Evolutionary conservation across 164 flowering plant genomes (phyloP), one percentile per base, ranked within the genome.

Genomic region (Stephania yunnanensis): DNA sequence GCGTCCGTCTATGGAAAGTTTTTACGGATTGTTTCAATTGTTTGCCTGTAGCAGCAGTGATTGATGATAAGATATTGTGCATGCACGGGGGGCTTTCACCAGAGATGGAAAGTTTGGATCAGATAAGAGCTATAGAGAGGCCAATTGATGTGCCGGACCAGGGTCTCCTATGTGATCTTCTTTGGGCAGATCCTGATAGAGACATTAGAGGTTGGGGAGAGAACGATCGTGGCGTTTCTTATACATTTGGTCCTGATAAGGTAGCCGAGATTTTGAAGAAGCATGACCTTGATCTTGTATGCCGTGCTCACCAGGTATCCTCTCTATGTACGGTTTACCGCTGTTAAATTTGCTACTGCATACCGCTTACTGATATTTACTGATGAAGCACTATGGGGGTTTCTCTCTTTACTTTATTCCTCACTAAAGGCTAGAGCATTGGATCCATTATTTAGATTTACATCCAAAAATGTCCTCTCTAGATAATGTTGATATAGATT

Each of bases 111-210:
- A 71, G 65, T 20, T 53, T 71, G 73, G 65, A 71, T 71, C 65
- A 71, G 36, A 71, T 71, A 22, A 52, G 73, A 36, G 73, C 73
- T 29, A 71, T 71, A 44, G 73, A 71, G 73, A 71, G 73, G 36
- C 73, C 73, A 53, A n/a, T 71, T n/a, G 73, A 71, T 48, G 73
- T 71, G 17, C 73, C 73, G 8, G 73, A 71, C 31, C 73, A 71
- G 65, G 73, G 73, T 52, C 65, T 71, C 17, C n/a, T 71, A 17
- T 71, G 73, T 71, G 73, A 71, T 29, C 61, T 71, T 17, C 73
- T 71, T 29, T 71, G 73, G 73, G 73, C 73, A 50, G 73, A 71
- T 53, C 73, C 73, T 52, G 73, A 71, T 52, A 71, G 73, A 71
- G 73, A 71, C 6, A 71, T 71, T 22, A 71, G 50, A 71, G 73